Base-by-base conservation (phyloP, 257 asterid species). In the Penstemon barbatus region DNA sequence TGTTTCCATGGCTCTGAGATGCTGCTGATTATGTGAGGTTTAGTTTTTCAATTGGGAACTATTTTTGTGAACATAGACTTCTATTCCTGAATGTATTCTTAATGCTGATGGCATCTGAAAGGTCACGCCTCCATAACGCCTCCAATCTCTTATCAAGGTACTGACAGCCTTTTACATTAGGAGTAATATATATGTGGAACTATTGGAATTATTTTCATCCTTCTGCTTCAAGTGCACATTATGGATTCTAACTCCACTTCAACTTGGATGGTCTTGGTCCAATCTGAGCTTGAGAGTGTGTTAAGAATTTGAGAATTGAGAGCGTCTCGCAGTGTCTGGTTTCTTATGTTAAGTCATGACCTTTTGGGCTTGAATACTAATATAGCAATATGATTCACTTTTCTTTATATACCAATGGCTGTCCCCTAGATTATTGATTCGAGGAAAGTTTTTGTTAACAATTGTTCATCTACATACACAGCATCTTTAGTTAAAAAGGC, bases 141-240 rank as follows among this genome's bases (percentile, higher is more conserved):
- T 48, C 25, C 72, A 11, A 50, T 65, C 19, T 68, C 80, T 54
- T 66, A 11, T 48, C 56, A 65, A 80, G 82, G 85, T 79, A 72
- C 25, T 49, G 33, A 33, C 63, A 41, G 37, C 5, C 33, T 57
- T 25, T 58, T 41, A 59, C 66, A 46, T 50, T 43, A 19, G 36
- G 55, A 46, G 66, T 41, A 59, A 61, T 44, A 10, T 3, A 25
- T 15, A 55, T 7, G 40, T 19, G 15, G 33, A 65, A 65, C 15
- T 6, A 18, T 51, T 52, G 8, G 49, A 39, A 43, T 18, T 15
- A 54, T 41, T 7, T 39, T 60, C 61, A 10, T 58, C 65, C 50
- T 12, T 56, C 39, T 77, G 42, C 69, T 61, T 56, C 43, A 60
- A 38, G 33, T 7, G 8, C 52, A 59, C 1, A 25, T 45, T 37